Percentiles rank a stretch among this genome's conserved stretches.
Conservation (phyloP, 2,329 filamentous ascomycete genomes). For the Talaromyces verruculosus region DNA sequence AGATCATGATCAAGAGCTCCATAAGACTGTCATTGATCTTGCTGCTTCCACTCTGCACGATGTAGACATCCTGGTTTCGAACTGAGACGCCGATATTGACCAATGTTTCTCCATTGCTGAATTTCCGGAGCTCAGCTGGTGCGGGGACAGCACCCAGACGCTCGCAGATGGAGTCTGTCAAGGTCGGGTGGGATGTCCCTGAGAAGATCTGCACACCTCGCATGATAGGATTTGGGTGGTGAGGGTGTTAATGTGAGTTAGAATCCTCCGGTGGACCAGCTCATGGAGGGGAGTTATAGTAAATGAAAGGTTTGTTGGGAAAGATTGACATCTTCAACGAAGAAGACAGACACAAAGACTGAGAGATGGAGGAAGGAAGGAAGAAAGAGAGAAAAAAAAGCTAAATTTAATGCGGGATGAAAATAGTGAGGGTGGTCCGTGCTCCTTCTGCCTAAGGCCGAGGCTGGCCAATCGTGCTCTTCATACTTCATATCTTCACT, state of each 20-base stretch:
- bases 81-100: conserved; percentile 70
- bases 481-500: no score
- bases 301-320: conserved; percentile 20
- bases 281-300: conserved; percentile 17
- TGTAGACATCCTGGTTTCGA: conserved; percentile 97
- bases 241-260: conserved; percentile 1
- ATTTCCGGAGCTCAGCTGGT: conserved; percentile 63
- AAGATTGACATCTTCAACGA: conserved; percentile 23
- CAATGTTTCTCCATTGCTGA: conserved; percentile 69
- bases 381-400: conserved; percentile 24
- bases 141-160: conserved; percentile 61
- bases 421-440: conserved; percentile 15
- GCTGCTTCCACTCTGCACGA: conserved; percentile 92
- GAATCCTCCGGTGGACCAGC: conserved; percentile 13
- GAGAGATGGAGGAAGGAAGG: conserved; percentile 17
- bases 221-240: conserved; percentile 47
- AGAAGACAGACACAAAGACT: conserved; percentile 13
- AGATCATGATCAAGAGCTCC: conserved; percentile 99
- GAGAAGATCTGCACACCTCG: conserved; percentile 67
- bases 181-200: conserved; percentile 63
- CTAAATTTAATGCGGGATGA: conserved; percentile 1
- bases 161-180: conserved; percentile 66
- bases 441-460: conserved; percentile 3
- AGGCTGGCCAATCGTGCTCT: neutral
- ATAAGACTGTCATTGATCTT: conserved; percentile 99